Evolutionary conservation across 768 basidiomycete genomes (phyloP), one percentile per base, ranked within the genome.

Genomic region (Trametes punicea): DNA sequence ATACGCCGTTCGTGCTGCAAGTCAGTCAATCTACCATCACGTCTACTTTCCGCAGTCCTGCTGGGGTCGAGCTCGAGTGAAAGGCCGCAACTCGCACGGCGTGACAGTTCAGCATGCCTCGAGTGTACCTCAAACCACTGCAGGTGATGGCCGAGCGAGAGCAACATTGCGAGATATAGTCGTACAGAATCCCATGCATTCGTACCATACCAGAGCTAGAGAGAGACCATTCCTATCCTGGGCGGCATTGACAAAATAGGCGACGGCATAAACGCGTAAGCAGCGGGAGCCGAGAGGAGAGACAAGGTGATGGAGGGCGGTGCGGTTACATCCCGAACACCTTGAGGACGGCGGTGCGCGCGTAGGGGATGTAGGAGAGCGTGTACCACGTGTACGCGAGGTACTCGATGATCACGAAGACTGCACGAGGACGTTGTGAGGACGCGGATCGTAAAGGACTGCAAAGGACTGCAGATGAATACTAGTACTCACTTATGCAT

Each of bases 381-480:
- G 81, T 83, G 69, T 89, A 95, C 93, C 93, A 97, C 20, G 87
- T 83, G 71, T 88, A 96, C 6, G 93, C 94, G 55, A 96, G 77
- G 71, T 90, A 96, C 70, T 95, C 86, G 70, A 97, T 75, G 72
- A 96, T 79, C 56, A 97, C 94, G 69, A 97, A 91, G 55, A 93
- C 90, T 91, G 72, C 39, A 15, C 15, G 5, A 9, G 25, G 13
- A 25, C n/a, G 10, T n/a, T 51, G 33, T 42, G 40, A 21, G 39
- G n/a, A n/a, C n/a, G n/a, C n/a, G n/a, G n/a, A 29, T n/a, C 13
- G 40, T 52, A 13, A 13, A 6, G 7, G 30, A 31, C 30, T 8
- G 40, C 21, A 23, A 20, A 41, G 20, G 11, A 4, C 11, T 41
- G 20, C 10, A 23, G 40, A n/a, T 31, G 46, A 26, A 31, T 29